These are phyloP conservation scores for Pleurotus djamor DNA, from an alignment of 768 basidiomycete genomes.

Conservation along the genomic window DNA sequence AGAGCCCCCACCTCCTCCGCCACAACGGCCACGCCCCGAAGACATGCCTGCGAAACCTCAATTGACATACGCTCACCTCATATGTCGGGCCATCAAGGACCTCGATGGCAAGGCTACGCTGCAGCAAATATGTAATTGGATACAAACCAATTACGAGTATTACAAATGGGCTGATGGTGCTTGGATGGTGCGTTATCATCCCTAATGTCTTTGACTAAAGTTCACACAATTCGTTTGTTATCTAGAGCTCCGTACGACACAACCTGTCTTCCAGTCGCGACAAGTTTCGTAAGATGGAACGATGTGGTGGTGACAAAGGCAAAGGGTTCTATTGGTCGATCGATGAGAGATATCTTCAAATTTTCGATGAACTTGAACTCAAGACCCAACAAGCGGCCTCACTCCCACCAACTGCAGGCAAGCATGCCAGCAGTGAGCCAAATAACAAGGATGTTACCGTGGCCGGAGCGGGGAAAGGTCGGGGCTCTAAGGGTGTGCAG, in stretches of 20 bases:
- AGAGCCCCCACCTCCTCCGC: slow-evolving; percentile 20
- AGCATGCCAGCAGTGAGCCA: background rate
- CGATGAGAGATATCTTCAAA: slow-evolving; percentile 69
- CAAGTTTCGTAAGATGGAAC: slow-evolving; percentile 82
- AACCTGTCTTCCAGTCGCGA: slow-evolving; percentile 91
- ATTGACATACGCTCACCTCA: slow-evolving; percentile 89
- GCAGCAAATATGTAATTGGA: slow-evolving; percentile 92
- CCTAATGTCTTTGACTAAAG: slow-evolving; percentile 7
- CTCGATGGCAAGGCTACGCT: slow-evolving; percentile 85
- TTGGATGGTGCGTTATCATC: slow-evolving; percentile 75
- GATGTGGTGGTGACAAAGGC: slow-evolving; percentile 80
- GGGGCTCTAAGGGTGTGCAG: slow-evolving; percentile 44
- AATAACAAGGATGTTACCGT: slow-evolving; percentile 19
- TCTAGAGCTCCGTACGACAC: slow-evolving; percentile 91
- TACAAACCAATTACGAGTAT: slow-evolving; percentile 85
- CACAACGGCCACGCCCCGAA: slow-evolving; percentile 53
- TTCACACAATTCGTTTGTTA: slow-evolving; percentile 9
- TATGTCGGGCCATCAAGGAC: slow-evolving; percentile 83
- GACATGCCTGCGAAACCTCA: slow-evolving; percentile 89
- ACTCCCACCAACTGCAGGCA: slow-evolving; percentile 9
- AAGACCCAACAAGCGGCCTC: slow-evolving; percentile 40
- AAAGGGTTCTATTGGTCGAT: slow-evolving; percentile 96
- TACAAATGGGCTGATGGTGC: slow-evolving; percentile 85
- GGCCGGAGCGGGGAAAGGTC: slow-evolving; percentile 26
- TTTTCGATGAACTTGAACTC: slow-evolving; percentile 69